Percentiles rank a stretch among this genome's conserved stretches.
Conservation (phyloP, 164 flowering plant genomes). For the Stephania cephalantha region DNA sequence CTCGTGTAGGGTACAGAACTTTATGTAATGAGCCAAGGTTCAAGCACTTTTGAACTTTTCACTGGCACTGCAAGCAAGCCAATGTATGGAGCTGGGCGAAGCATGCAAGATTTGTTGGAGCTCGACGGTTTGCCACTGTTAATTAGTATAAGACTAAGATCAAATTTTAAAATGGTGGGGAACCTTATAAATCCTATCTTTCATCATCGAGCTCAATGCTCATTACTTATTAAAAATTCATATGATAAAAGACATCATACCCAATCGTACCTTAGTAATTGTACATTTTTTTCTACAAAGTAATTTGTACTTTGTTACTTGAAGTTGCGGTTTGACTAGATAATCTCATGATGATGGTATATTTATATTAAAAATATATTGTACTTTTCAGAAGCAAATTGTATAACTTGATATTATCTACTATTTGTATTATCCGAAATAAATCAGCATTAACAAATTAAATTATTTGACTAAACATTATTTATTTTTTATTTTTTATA, state of each 20-base stretch:
- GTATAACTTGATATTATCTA: too few species aligned
- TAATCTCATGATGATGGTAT: too few species aligned
- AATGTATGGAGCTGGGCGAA: conserved; percentile 79
- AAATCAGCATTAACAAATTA: too few species aligned
- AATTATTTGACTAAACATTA: too few species aligned
- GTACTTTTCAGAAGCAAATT: too few species aligned
- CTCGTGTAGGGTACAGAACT: conserved; percentile 38
- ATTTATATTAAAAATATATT: too few species aligned
- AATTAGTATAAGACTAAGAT: conserved; percentile 32
- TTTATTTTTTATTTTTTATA: too few species aligned
- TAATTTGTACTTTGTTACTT: background rate
- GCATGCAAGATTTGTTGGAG: conserved; percentile 68
- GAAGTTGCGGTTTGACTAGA: too few species aligned
- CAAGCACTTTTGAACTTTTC: conserved; percentile 26
- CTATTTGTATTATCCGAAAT: too few species aligned
- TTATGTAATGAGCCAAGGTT: conserved; percentile 27
- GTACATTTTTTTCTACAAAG: conserved; percentile 21
- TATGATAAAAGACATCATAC: conserved; percentile 40
- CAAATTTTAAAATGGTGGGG: conserved; percentile 43
- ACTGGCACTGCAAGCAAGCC: conserved; percentile 56
- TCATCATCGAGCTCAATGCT: conserved; percentile 39
- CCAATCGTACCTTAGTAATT: conserved; percentile 39
- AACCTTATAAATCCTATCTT: conserved; percentile 40
- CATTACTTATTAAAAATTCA: conserved; percentile 23
- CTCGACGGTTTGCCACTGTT: conserved; percentile 55